A percentile compares a stretch with the other conserved stretches of the same genome.
These are phyloP conservation scores for Vanrija sp. DNA, from an alignment of 1,284 basidiomycete species.

Conservation along the genomic window DNA sequence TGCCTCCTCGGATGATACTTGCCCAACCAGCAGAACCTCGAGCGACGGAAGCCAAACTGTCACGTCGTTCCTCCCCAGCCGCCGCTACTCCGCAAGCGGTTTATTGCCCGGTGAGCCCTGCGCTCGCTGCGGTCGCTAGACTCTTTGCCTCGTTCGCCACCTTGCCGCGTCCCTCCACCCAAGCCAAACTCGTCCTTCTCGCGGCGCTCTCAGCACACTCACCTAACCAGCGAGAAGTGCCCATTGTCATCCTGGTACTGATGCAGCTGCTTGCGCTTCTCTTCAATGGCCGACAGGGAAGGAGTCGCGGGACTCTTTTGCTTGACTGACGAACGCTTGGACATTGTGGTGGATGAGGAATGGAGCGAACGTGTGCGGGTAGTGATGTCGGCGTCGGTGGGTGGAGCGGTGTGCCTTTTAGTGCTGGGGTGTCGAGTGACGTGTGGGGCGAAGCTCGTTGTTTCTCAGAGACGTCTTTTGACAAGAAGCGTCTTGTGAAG, in stretches of 20 bases:
- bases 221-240: constrained; percentile 94
- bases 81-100: too few relatives aligned
- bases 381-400: not conserved
- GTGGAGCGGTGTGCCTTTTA: not conserved
- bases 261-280: constrained; percentile 60
- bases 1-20: too few relatives aligned
- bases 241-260: constrained; percentile 84
- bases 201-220: constrained; percentile 24
- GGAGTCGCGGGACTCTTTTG: not conserved
- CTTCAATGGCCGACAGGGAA: constrained; percentile 19
- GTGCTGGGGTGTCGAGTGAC: not conserved
- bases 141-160: too few relatives aligned
- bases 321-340: not conserved
- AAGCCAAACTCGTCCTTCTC: not conserved
- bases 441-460: not conserved
- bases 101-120: too few relatives aligned
- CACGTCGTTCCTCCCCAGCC: too few relatives aligned
- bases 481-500: not conserved
- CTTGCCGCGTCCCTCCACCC: not conserved
- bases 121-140: too few relatives aligned
- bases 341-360: constrained; percentile 9
- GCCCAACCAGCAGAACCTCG: too few relatives aligned
- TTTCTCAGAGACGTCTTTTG: not conserved
- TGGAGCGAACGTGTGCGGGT: not conserved
- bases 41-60: too few relatives aligned